phyloP scores from a whole-genome alignment of 805 yeast genomes.

The Zygosaccharomyces lentus region DNA sequence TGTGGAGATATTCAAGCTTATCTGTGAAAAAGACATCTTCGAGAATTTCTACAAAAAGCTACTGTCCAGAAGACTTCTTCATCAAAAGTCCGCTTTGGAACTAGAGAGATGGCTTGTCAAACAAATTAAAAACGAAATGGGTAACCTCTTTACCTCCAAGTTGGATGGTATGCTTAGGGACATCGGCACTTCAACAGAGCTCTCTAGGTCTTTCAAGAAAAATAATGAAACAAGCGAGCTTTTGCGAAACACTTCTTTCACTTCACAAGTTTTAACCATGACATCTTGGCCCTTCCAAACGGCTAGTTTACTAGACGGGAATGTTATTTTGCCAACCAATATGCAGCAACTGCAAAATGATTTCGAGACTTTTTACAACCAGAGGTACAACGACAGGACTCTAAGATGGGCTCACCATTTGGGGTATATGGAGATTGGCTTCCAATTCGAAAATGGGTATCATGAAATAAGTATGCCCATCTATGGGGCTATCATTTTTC shows the following conservation, averaged over 20 bases:
- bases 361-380: slow-evolving; percentile 50
- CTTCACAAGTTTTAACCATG: slow-evolving; percentile 53
- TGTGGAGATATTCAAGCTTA: slow-evolving; percentile 57
- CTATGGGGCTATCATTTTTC: slow-evolving; percentile 70
- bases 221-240: slow-evolving; percentile 13
- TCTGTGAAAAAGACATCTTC: slow-evolving; percentile 80
- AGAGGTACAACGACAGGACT: slow-evolving; percentile 53
- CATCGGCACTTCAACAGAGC: slow-evolving; percentile 53
- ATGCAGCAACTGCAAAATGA: slow-evolving; percentile 40
- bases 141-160: slow-evolving; percentile 71
- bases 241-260: slow-evolving; percentile 37
- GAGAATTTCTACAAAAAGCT: slow-evolving; percentile 82
- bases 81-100: slow-evolving; percentile 48
- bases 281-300: slow-evolving; percentile 64
- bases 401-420: slow-evolving; percentile 77
- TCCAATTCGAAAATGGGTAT: slow-evolving; percentile 59
- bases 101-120: slow-evolving; percentile 66
- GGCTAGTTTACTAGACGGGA: slow-evolving; percentile 20
- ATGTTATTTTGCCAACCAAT: slow-evolving; percentile 41
- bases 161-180: slow-evolving; percentile 87
- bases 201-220: slow-evolving; percentile 11
- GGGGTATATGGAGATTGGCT: slow-evolving; percentile 77
- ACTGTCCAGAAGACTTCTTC: slow-evolving; percentile 71
- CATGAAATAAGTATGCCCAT: slow-evolving; percentile 81
- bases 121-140: slow-evolving; percentile 69